phyloP scores from a whole-genome alignment of 257 asterid species.

The Ballota nigra region DNA sequence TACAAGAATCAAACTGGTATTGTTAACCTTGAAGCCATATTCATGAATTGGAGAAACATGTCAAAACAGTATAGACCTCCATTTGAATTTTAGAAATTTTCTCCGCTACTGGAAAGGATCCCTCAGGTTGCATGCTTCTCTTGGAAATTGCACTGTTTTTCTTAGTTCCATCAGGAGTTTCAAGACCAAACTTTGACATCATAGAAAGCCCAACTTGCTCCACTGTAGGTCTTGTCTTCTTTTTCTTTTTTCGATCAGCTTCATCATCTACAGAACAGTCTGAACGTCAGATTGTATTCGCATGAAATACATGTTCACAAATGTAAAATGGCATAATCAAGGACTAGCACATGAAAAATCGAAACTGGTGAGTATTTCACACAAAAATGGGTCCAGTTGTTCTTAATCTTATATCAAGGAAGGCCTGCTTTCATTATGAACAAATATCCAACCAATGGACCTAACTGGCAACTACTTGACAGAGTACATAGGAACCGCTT shows the following conservation, averaged over 20 bases:
- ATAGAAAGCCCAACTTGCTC: conserved; percentile 52
- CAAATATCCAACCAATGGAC: too few relatives aligned
- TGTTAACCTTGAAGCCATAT: background rate
- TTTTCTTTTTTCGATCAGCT: conserved; percentile 79
- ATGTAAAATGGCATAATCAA: background rate
- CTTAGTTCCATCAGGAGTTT: conserved; percentile 56
- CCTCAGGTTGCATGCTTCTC: conserved; percentile 50
- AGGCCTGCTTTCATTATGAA: too few relatives aligned
- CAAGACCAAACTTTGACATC: conserved; percentile 48
- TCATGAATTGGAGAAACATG: conserved; percentile 3
- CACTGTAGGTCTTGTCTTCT: conserved; percentile 51
- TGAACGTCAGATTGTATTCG: conserved; percentile 22
- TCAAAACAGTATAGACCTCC: conserved; percentile 43
- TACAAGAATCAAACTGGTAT: background rate
- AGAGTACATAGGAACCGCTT: background rate
- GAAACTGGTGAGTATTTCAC: too few relatives aligned
- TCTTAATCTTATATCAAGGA: too few relatives aligned
- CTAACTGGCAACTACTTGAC: too few relatives aligned
- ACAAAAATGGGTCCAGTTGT: too few relatives aligned
- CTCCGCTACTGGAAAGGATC: conserved; percentile 40
- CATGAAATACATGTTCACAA: background rate
- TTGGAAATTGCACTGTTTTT: conserved; percentile 44
- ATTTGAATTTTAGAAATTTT: conserved; percentile 44
- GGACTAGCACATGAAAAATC: background rate
- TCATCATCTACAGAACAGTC: conserved; percentile 64